Percentiles rank a stretch among this genome's conserved stretches.
Evolutionary conservation across 768 basidiomycete genomes (phyloP).

Genomic region (Tulasnella sp.): DNA sequence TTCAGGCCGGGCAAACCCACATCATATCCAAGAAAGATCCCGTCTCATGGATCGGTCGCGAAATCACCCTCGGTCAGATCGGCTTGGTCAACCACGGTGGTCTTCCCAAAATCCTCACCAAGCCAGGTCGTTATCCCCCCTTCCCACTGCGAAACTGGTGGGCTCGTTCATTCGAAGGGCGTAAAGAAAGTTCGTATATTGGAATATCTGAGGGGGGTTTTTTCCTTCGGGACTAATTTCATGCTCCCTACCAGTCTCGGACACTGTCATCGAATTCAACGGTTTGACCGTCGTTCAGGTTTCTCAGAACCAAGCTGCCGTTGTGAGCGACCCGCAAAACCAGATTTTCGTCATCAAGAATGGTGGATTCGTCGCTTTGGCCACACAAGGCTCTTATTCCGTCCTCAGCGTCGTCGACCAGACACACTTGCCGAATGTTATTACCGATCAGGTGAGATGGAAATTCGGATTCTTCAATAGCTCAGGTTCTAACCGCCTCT

Average conservation of each 20-base stretch:
- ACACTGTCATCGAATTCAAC: slow-evolving; percentile 71
- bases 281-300: slow-evolving; percentile 82
- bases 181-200: slow-evolving; percentile 52
- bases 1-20: slow-evolving; percentile 47
- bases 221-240: not conserved
- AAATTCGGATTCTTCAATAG: too few relatives aligned
- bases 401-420: slow-evolving; percentile 80
- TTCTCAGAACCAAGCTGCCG: slow-evolving; percentile 58
- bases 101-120: slow-evolving; percentile 63
- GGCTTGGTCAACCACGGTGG: slow-evolving; percentile 71
- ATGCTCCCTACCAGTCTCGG: slow-evolving; percentile 49
- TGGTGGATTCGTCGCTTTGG: slow-evolving; percentile 54
- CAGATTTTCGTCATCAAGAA: slow-evolving; percentile 60
- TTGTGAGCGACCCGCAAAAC: slow-evolving; percentile 37
- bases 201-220: not conserved
- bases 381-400: slow-evolving; percentile 64
- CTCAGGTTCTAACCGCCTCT: too few relatives aligned
- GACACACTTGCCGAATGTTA: slow-evolving; percentile 56
- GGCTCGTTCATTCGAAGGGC: slow-evolving; percentile 67
- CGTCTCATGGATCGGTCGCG: slow-evolving; percentile 59
- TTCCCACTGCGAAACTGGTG: slow-evolving; percentile 78
- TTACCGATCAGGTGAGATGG: slow-evolving; percentile 31
- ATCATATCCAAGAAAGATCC: slow-evolving; percentile 64
- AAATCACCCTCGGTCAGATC: slow-evolving; percentile 61
- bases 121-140: slow-evolving; percentile 68